Base-by-base conservation (phyloP, 2,329 filamentous ascomycete genomes). In the Aspergillus oerlinghausenensis region DNA sequence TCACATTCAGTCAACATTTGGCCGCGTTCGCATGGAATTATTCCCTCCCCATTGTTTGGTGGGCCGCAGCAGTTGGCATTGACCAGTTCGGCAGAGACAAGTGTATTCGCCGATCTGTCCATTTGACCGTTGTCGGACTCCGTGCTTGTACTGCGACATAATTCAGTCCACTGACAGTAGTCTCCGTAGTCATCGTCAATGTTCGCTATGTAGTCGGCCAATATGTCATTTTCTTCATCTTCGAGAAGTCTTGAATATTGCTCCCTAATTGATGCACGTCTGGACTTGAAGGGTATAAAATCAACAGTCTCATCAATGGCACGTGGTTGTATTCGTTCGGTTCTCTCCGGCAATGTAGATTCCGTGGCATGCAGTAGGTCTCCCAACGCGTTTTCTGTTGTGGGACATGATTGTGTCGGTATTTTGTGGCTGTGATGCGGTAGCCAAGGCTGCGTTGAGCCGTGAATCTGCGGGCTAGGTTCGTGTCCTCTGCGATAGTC, bases 181-280 rank as follows among this genome's bases (percentile, higher is more conserved):
- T 60, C 57, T 38, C 60, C 57, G 45, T 73, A 72, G 5, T 70
- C 64, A 10, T 67, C 63, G 50, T 70, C 65, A 23, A 76, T 73
- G 51, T 77, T 75, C 35, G 67, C 70, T 38, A 77, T 71, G 56
- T 77, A 77, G 55, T 77, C 75, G 19, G 69, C 70, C 10, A 76
- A 28, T 4, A 67, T 62, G 17, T 67, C 64, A 28, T 62, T 82
- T 42, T 86, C 83, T 19, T 87, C 80, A 7, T 81, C 77, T 2
- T 70, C 72, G 23, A 29, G 58, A 11, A 64, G 52, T 28, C 40
- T 35, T 8, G 51, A 64, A 52, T 57, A 56, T 38, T 54, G 55
- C 35, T 43, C 45, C 23, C 64, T 66, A 10, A 56, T 64, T 49
- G 42, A 53, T 14, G 21, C 23, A 11, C 9, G 19, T 4, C 14